Evolutionary conservation across 2,329 filamentous ascomycete species (phyloP), one percentile per base, ranked within the genome.

Genomic region (Monilinia fructigena): DNA sequence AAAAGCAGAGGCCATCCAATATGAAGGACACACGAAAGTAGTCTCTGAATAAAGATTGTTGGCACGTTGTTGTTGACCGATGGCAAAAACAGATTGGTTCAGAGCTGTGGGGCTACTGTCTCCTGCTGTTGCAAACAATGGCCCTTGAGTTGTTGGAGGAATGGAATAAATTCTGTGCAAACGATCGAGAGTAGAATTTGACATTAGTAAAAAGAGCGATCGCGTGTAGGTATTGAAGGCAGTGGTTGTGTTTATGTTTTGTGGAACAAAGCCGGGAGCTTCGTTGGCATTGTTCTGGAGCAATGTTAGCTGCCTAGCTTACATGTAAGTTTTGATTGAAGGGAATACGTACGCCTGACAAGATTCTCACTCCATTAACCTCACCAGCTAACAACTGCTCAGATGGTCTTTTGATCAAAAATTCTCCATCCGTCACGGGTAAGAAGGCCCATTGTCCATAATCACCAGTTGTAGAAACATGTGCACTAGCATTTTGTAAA

Each of bases 21-120:
- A 84, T 0, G 79, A 78, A 0, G 83, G 80, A 70, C 83, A 85
- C 16, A 83, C 78, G 63, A 85, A 84, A 0, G 81, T 83, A 1
- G 79, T 79, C 74, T 86, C 83, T 6, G 66, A 53, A 47, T 68
- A 68, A 1, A 68, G 50, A 38, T 68, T 68, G 31, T 79, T 75
- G 12, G 81, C 82, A 14, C 80, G 78, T 68, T 85, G 82, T 67
- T 85, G 82, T 64, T 82, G 80, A 6, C 82, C 82, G 0, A 76
- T 79, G 0, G 75, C 81, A 38, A 80, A 76, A 28, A 76, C 74
- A 45, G 78, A 79, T 52, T 80, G 75, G 63, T 81, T 80, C 18
- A 82, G 66, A 0, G 81, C 80, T 0, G 78, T 81, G 0, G 77
- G 74, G 0, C 74, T 72, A 3, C 52, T 63, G 47, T 74, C 68